These are phyloP conservation scores for Aspergillus ochraceus DNA, from an alignment of 2,329 filamentous ascomycete genomes.

Conservation along the genomic window DNA sequence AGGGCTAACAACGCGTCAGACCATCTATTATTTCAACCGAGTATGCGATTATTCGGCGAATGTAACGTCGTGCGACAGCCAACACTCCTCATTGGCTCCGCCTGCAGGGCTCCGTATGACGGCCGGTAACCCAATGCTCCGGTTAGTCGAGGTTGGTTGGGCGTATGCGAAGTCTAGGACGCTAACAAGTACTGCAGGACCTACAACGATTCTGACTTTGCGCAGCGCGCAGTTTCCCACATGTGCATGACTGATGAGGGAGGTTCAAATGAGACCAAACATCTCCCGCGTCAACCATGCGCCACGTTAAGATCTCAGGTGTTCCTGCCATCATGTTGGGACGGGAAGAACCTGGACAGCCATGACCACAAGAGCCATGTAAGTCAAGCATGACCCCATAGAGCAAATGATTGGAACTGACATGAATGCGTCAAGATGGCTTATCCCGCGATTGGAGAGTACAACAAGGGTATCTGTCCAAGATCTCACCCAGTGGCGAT, in stretches of 20 bases:
- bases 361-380: slow-evolving; percentile 36
- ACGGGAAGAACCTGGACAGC: slow-evolving; percentile 35
- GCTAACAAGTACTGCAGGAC: slow-evolving; percentile 10
- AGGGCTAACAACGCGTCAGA: slow-evolving; percentile 10
- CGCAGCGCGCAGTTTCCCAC: slow-evolving; percentile 54
- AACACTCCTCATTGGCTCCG: slow-evolving; percentile 16
- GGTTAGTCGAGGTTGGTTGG: slow-evolving; percentile 6
- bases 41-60: slow-evolving; percentile 20
- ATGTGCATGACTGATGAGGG: slow-evolving; percentile 55
- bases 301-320: slow-evolving; percentile 33
- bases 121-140: slow-evolving; percentile 20
- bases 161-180: neutral
- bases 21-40: slow-evolving; percentile 23
- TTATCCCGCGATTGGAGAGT: slow-evolving; percentile 34
- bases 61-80: slow-evolving; percentile 10
- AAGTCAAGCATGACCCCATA: slow-evolving; percentile 4
- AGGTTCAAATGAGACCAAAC: slow-evolving; percentile 46
- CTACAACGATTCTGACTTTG: slow-evolving; percentile 17
- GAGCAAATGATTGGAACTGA: neutral
- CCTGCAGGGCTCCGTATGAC: slow-evolving; percentile 24
- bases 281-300: slow-evolving; percentile 61
- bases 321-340: slow-evolving; percentile 42
- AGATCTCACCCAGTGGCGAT: slow-evolving; percentile 54
- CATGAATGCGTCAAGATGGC: slow-evolving; percentile 24
- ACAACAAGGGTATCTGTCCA: slow-evolving; percentile 36